Evolutionary conservation across 768 basidiomycete species (phyloP), one percentile per base, ranked within the genome.

Genomic region (Termitomyces eurrhizus): DNA sequence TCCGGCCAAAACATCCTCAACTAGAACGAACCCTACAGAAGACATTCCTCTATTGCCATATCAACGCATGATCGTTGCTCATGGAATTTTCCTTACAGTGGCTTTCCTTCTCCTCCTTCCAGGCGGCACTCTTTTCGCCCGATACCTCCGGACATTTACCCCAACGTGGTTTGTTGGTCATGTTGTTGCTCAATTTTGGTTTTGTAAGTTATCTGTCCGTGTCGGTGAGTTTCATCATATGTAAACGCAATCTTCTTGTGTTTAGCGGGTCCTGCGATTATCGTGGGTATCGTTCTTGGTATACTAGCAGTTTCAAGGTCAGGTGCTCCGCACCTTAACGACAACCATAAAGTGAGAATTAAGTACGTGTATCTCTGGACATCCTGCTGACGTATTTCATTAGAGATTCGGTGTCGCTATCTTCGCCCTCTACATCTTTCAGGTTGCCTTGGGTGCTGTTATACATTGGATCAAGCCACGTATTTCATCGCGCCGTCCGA

Each of bases 31-130:
- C 18, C 62, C 64, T 21, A 66, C 63, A 6, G 64, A 67, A 55
- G 68, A 70, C 48, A 69, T 74, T 9, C 80, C 83, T 18, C 69
- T 83, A 7, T 69, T 73, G 21, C 76, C 75, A 18, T 80, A 76
- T 64, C 77, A 85, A 66, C 80, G 78, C 60, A 67, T 81, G 56
- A 76, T 85, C 33, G 68, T 87, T 52, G 81, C 82, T 6, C 85
- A 87, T 69, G 85, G 79, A 2, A 73, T 84, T 39, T 72, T 83
- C 58, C 81, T 77, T 42, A 72, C 72, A 11, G 58, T 83, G 44
- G 84, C 80, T 7, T 85, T 86, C 62, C 69, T 85, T 48, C 48
- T 85, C 12, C 67, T 86, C 54, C 71, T 87, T 9, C 85, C 86
- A 6, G 64, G 72, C 33, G 85, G 84, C 14, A 80, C 77, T 0